Evolutionary conservation across 164 flowering plant genomes (phyloP).

Genomic region (Vitis rotundifolia): DNA sequence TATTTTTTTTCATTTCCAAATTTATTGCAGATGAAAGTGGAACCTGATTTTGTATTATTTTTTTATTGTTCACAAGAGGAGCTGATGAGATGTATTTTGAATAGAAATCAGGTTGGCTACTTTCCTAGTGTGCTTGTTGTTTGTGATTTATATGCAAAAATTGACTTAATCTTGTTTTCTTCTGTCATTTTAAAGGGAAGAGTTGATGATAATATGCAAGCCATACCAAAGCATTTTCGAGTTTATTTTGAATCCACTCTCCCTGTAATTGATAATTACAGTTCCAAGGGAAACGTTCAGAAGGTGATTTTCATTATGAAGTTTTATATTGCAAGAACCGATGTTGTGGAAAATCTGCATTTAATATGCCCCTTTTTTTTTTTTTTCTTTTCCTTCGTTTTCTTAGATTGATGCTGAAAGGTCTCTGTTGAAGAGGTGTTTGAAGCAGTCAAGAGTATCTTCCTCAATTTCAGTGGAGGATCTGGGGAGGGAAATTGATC

Average conservation of each 20-base stretch:
- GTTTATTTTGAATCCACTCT: conserved; percentile 32
- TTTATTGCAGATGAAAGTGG: conserved; percentile 7
- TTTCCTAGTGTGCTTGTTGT: too few species aligned
- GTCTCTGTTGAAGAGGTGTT: conserved; percentile 21
- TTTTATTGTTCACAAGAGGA: conserved; percentile 18
- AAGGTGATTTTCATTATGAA: conserved; percentile 22
- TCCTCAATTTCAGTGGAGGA: not conserved
- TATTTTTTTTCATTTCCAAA: not conserved
- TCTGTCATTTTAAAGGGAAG: conserved; percentile 20
- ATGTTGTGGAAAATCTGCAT: not conserved
- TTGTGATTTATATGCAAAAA: too few species aligned
- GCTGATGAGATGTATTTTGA: conserved; percentile 9
- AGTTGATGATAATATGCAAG: conserved; percentile 37
- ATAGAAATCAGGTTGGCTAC: conserved; percentile 14
- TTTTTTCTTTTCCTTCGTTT: too few species aligned
- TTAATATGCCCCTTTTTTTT: not conserved
- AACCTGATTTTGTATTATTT: conserved; percentile 10
- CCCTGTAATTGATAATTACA: conserved; percentile 30
- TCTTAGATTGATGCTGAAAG: conserved; percentile 16
- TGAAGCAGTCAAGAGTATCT: conserved; percentile 10
- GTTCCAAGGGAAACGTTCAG: conserved; percentile 19
- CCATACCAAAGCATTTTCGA: conserved; percentile 32
- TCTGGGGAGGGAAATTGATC: not conserved
- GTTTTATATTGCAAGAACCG: not conserved
- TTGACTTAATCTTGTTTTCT: not conserved